These are phyloP conservation scores for Limonomyces culmigenus DNA, from an alignment of 1,284 basidiomycete genomes.

Conservation along the genomic window DNA sequence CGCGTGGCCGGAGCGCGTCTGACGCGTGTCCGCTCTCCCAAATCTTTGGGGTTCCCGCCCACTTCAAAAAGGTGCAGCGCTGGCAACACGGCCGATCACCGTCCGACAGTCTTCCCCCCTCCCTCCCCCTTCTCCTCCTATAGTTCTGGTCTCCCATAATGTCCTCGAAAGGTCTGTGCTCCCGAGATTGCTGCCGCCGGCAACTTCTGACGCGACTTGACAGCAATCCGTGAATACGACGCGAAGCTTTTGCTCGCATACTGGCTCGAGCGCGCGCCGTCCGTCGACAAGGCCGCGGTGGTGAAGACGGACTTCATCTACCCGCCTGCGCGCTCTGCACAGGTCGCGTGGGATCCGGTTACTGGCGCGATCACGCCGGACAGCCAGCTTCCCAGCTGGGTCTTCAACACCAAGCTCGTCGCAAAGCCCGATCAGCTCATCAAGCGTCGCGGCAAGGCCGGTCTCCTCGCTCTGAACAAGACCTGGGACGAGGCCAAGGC, in stretches of 20 bases:
- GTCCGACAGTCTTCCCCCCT: slow-evolving; percentile 1
- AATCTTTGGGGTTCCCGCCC: no score
- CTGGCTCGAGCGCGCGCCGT: slow-evolving; percentile 80
- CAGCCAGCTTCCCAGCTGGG: slow-evolving; percentile 66
- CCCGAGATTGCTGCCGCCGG: slow-evolving; percentile 3
- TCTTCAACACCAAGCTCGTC: slow-evolving; percentile 78
- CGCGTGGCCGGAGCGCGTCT: no score
- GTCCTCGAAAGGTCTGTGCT: slow-evolving; percentile 17
- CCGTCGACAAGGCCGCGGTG: slow-evolving; percentile 30
- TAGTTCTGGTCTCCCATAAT: no score
- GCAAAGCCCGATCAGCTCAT: slow-evolving; percentile 97
- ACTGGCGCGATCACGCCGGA: slow-evolving; percentile 74
- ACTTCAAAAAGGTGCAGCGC: no score
- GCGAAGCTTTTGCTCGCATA: slow-evolving; percentile 89
- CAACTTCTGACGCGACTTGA: slow-evolving; percentile 4
- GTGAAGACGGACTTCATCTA: slow-evolving; percentile 47
- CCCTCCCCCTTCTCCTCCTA: background rate
- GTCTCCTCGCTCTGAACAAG: slow-evolving; percentile 89
- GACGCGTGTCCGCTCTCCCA: no score
- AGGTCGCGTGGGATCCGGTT: slow-evolving; percentile 76
- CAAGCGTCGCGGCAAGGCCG: slow-evolving; percentile 98
- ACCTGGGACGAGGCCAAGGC: slow-evolving; percentile 71
- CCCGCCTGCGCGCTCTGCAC: slow-evolving; percentile 58
- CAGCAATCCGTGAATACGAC: slow-evolving; percentile 88
- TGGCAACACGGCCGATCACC: no score